Evolutionary conservation across 2,329 filamentous ascomycete species (phyloP).

Genomic region (Chalara sp.): DNA sequence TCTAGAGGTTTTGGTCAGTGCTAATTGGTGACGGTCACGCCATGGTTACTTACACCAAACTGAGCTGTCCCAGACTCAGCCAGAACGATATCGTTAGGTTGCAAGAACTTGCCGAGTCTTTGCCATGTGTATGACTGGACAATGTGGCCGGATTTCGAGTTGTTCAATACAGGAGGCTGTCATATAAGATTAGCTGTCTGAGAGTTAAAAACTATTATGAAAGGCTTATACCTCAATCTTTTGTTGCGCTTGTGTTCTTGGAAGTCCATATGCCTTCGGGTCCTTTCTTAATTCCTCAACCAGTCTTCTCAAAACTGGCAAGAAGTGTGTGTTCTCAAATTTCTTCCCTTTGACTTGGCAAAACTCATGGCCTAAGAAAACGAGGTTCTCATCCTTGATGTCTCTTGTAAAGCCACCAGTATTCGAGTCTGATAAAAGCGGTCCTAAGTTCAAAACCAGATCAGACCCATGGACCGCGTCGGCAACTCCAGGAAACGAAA

Average conservation of each 20-base stretch:
- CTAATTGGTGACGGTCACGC: background rate
- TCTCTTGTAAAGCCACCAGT: conserved; percentile 31
- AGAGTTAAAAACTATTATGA: too few species aligned
- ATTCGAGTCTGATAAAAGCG: conserved; percentile 41
- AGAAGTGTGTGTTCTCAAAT: conserved; percentile 47
- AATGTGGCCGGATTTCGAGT: background rate
- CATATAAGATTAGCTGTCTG: too few species aligned
- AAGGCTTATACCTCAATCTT: background rate
- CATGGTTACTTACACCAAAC: background rate
- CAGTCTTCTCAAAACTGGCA: conserved; percentile 66
- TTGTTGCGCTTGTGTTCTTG: conserved; percentile 1
- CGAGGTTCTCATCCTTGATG: conserved; percentile 24
- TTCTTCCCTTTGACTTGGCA: conserved; percentile 18
- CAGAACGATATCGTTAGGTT: background rate
- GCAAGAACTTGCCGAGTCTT: background rate
- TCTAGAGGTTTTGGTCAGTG: conserved; percentile 10
- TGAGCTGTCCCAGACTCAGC: conserved; percentile 1
- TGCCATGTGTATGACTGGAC: background rate
- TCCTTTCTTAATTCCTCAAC: conserved; percentile 29
- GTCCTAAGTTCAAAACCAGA: conserved; percentile 39
- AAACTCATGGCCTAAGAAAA: conserved; percentile 16
- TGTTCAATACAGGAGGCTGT: background rate
- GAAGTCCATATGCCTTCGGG: conserved; percentile 7
- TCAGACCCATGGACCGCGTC: conserved; percentile 36
- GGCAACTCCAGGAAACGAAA: conserved; percentile 23